These are phyloP conservation scores for Lasiosphaeris hirsuta DNA, from an alignment of 495 filamentous ascomycete genomes.

Conservation along the genomic window DNA sequence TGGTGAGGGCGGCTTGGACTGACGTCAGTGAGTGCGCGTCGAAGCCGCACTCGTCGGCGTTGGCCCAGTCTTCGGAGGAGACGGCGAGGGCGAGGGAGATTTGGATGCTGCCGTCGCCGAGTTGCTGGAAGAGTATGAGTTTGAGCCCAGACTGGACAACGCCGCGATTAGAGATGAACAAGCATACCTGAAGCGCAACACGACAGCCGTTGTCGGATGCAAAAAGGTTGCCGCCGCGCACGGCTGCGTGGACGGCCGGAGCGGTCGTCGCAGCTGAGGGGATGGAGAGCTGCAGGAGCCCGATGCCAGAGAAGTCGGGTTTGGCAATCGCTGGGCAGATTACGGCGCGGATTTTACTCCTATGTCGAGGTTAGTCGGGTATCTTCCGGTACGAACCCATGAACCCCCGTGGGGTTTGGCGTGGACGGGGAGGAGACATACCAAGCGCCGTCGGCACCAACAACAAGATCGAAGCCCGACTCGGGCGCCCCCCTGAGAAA, in stretches of 20 bases:
- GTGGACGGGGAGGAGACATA: no score
- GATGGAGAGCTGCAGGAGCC: slow-evolving; percentile 37
- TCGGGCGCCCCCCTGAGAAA: slow-evolving; percentile 7
- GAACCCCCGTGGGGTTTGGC: no score
- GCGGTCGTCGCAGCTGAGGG: slow-evolving; percentile 34
- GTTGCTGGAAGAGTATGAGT: slow-evolving; percentile 42
- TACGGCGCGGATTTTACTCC: no score
- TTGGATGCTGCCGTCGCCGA: slow-evolving; percentile 44
- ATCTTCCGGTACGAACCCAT: no score
- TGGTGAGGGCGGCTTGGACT: no score
- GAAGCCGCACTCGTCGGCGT: slow-evolving; percentile 8
- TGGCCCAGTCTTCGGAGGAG: slow-evolving; percentile 32
- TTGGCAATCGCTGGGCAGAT: background rate
- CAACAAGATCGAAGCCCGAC: slow-evolving; percentile 38
- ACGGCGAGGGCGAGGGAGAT: slow-evolving; percentile 27
- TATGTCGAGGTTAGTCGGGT: no score
- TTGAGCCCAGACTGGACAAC: no score
- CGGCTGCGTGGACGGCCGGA: slow-evolving; percentile 36
- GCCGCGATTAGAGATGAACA: no score
- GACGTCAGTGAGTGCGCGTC: background rate
- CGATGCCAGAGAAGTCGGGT: slow-evolving; percentile 38
- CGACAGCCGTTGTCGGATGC: slow-evolving; percentile 17
- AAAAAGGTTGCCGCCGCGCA: slow-evolving; percentile 48
- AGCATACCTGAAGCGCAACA: no score
- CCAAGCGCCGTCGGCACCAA: slow-evolving; percentile 49